Conservation (phyloP, 768 basidiomycete genomes). For the Mycena kentingensis region DNA sequence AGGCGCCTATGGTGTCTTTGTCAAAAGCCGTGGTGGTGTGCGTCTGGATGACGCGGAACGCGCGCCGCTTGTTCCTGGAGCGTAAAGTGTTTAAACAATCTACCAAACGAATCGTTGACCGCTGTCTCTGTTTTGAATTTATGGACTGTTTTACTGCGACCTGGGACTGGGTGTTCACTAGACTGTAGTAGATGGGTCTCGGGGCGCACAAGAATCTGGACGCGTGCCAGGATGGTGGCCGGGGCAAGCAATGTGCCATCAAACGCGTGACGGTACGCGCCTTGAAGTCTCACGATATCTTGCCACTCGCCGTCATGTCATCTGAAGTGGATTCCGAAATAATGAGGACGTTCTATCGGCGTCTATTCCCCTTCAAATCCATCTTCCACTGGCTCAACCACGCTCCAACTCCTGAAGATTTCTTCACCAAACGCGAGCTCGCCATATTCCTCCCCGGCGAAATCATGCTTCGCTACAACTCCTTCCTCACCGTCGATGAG, state of each 20-base stretch:
- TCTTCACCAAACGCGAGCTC: conserved; percentile 94
- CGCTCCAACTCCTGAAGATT: conserved; percentile 71
- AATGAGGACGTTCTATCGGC: conserved; percentile 75
- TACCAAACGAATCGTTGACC: too few species aligned
- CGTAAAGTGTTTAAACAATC: conserved; percentile 16
- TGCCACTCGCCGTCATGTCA: conserved; percentile 1
- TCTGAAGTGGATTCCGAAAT: conserved; percentile 28
- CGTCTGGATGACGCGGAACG: conserved; percentile 85
- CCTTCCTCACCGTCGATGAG: conserved; percentile 82
- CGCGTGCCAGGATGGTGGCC: too few species aligned
- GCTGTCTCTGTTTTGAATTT: too few species aligned
- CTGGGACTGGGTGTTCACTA: too few species aligned
- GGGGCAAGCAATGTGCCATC: too few species aligned
- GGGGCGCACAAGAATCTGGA: too few species aligned
- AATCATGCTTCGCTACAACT: conserved; percentile 93
- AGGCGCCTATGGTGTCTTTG: conserved; percentile 59
- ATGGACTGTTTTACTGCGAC: too few species aligned
- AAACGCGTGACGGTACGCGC: conserved; percentile 13
- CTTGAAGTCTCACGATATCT: not conserved
- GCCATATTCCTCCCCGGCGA: conserved; percentile 91
- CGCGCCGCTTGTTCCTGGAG: conserved; percentile 68
- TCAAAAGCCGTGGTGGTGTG: conserved; percentile 52
- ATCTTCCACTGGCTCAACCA: conserved; percentile 96
- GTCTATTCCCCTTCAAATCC: conserved; percentile 93
- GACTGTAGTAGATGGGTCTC: too few species aligned